A percentile compares a stretch with the other conserved stretches of the same genome.
Conservation (phyloP, 768 basidiomycete species). For the Lenzites betulinus region DNA sequence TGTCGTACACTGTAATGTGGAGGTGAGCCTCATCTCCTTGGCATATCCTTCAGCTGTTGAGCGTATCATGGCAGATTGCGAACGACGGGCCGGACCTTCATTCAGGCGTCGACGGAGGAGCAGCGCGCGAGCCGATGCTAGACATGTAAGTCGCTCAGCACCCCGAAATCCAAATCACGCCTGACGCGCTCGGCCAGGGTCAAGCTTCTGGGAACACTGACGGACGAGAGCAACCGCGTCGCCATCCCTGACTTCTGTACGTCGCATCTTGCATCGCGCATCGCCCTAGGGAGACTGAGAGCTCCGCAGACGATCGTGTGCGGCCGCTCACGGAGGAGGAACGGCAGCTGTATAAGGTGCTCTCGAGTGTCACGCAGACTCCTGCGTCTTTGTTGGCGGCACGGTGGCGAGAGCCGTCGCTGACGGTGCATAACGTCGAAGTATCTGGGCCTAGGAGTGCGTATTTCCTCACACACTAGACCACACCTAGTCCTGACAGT, state of each 20-base stretch:
- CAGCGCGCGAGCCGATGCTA: slow-evolving; percentile 83
- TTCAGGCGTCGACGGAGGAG: slow-evolving; percentile 94
- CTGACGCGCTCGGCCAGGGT: too few species aligned
- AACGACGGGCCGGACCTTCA: slow-evolving; percentile 81
- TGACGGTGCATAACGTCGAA: slow-evolving; percentile 85
- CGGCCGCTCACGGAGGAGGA: slow-evolving; percentile 70
- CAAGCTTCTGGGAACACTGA: slow-evolving; percentile 72
- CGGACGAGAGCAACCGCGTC: slow-evolving; percentile 57
- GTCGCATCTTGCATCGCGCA: slow-evolving; percentile 33
- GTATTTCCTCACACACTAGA: slow-evolving; percentile 23
- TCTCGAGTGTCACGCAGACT: slow-evolving; percentile 68
- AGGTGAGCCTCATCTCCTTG: slow-evolving; percentile 42
- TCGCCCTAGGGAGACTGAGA: neutral
- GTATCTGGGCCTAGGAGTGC: slow-evolving; percentile 81
- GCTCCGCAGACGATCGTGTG: slow-evolving; percentile 68
- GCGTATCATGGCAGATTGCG: slow-evolving; percentile 50
- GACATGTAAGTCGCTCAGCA: slow-evolving; percentile 65
- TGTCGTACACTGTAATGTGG: slow-evolving; percentile 84
- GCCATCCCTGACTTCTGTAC: slow-evolving; percentile 82
- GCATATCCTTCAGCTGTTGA: neutral
- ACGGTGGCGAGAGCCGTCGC: slow-evolving; percentile 88
- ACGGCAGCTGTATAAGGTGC: slow-evolving; percentile 60
- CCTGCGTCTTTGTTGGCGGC: slow-evolving; percentile 70
- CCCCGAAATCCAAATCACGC: too few species aligned
- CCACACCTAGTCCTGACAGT: too few species aligned